Conservation (phyloP, 108 stramenopile species). For the Pseudonitzschia pungens region DNA sequence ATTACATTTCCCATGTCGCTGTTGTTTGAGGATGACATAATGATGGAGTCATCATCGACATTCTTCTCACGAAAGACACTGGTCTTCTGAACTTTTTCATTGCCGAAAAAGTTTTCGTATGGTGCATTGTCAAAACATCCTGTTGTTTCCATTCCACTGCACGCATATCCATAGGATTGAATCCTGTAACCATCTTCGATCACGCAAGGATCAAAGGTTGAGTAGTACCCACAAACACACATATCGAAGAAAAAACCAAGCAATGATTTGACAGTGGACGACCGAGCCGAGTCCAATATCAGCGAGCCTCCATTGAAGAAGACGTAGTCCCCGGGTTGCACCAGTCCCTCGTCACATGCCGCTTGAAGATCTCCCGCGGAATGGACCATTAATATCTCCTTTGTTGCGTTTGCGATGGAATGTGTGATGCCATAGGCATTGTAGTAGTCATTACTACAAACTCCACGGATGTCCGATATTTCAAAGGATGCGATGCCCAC, state of each 20-base stretch:
- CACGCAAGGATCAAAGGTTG: constrained; percentile 52
- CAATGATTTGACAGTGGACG: constrained; percentile 19
- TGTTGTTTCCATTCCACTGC: background rate
- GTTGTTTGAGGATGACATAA: background rate
- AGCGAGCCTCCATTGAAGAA: constrained; percentile 87
- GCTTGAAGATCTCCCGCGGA: constrained; percentile 80
- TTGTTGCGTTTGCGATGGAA: constrained; percentile 42
- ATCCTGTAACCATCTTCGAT: constrained; percentile 62
- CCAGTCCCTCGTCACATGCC: constrained; percentile 65
- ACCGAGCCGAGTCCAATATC: constrained; percentile 10
- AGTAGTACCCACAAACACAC: constrained; percentile 5
- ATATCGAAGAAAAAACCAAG: constrained; percentile 49
- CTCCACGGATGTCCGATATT: constrained; percentile 72
- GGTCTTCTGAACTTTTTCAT: constrained; percentile 22
- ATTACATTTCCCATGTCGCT: background rate
- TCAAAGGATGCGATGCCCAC: constrained; percentile 78
- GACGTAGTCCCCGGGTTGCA: constrained; percentile 69
- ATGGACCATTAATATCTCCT: constrained; percentile 79
- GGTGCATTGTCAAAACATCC: constrained; percentile 21
- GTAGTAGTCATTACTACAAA: constrained; percentile 28
- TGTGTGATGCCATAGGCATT: background rate
- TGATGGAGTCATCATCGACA: constrained; percentile 2
- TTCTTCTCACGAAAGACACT: constrained; percentile 14
- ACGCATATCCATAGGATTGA: constrained; percentile 46
- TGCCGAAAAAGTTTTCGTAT: constrained; percentile 3